These are phyloP conservation scores for Escovopsis sp. DNA, from an alignment of 2,329 filamentous ascomycete genomes.

Conservation along the genomic window DNA sequence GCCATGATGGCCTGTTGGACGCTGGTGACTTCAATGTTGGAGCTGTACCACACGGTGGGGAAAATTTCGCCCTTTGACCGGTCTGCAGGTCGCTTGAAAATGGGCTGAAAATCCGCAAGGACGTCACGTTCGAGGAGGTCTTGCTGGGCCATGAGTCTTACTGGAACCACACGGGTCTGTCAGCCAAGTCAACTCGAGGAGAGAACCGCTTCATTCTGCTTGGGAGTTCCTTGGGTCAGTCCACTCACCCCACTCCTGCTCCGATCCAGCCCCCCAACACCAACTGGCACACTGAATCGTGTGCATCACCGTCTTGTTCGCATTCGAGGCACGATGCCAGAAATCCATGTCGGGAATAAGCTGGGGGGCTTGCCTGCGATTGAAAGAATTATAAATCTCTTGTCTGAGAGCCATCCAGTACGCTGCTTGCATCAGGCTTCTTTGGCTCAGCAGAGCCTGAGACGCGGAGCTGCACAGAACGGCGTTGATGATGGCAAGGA, in stretches of 20 bases:
- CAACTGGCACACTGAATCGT: slow-evolving; percentile 26
- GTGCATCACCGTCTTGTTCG: slow-evolving; percentile 26
- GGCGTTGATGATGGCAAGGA: slow-evolving; percentile 25
- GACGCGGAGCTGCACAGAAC: slow-evolving; percentile 23
- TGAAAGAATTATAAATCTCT: slow-evolving; percentile 27
- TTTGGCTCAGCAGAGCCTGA: slow-evolving; percentile 19
- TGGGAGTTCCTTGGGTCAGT: not conserved
- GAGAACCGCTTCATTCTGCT: too few species aligned
- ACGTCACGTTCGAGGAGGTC: slow-evolving; percentile 20
- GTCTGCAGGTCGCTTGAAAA: slow-evolving; percentile 20
- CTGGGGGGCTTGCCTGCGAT: slow-evolving; percentile 22
- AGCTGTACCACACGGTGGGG: slow-evolving; percentile 24
- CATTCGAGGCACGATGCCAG: slow-evolving; percentile 20
- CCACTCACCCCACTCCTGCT: slow-evolving; percentile 23
- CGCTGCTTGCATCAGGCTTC: slow-evolving; percentile 23
- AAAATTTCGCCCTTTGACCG: slow-evolving; percentile 24
- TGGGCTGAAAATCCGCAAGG: slow-evolving; percentile 18
- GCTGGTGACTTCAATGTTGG: slow-evolving; percentile 25
- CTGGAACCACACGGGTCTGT: slow-evolving; percentile 7
- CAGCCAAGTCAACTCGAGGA: not conserved
- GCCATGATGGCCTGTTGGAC: slow-evolving; percentile 25
- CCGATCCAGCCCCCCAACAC: slow-evolving; percentile 23
- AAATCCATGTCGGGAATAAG: slow-evolving; percentile 20
- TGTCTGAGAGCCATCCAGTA: slow-evolving; percentile 28
- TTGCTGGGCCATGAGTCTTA: slow-evolving; percentile 22